Base-by-base conservation (phyloP, 192 early-diverging fungal genomes). In the Coemansia sp. region DNA sequence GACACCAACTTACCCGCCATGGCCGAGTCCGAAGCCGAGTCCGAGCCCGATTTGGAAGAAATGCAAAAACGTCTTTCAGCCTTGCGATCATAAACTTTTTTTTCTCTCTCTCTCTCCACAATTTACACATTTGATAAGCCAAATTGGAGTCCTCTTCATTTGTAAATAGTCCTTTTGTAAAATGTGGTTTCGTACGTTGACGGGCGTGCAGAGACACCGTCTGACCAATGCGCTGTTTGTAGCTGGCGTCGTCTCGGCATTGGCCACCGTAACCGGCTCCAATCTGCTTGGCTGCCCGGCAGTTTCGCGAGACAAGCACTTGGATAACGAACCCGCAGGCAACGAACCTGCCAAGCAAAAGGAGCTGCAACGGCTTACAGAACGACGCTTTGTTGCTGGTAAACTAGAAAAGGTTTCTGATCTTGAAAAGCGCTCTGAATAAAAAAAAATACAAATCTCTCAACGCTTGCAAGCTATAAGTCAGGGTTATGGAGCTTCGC, bases 31-130 rank as follows among this genome's bases (percentile, higher is more conserved):
- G 83, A 84, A 23, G 80, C 83, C 30, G 90, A 86, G 53, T 81
- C 83, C 15, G 90, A 87, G 31, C 80, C 84, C 14, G 89, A 90
- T 58, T 47, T 93, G 41, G 88, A 93, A 50, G 81, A 83, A 28
- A 96, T 96, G 91, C 85, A 88, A 41, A 82, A 86, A 38, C 84
- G 93, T n/a, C 69, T 96, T 54, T 83, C 90, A 56, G 91, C 89
- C 36, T 79, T 90, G 17, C 82, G 87, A 45, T 80, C 85, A 6
- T 86, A 64, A 78, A 11, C 1, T 9, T 10, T 15, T 46, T 23
- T 31, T 11, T 16, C 15, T 46, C 26, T 26, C 23, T 31, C 16
- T 16, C 15, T 46, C 26, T 26, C 23, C 23, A 26, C 23, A 26
- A 26, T 26, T 26, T 26, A 26, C 23, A 26, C 14, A 39, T 39